These are phyloP conservation scores for Teratosphaeria destructans DNA, from an alignment of 2,329 filamentous ascomycete genomes.

Conservation along the genomic window DNA sequence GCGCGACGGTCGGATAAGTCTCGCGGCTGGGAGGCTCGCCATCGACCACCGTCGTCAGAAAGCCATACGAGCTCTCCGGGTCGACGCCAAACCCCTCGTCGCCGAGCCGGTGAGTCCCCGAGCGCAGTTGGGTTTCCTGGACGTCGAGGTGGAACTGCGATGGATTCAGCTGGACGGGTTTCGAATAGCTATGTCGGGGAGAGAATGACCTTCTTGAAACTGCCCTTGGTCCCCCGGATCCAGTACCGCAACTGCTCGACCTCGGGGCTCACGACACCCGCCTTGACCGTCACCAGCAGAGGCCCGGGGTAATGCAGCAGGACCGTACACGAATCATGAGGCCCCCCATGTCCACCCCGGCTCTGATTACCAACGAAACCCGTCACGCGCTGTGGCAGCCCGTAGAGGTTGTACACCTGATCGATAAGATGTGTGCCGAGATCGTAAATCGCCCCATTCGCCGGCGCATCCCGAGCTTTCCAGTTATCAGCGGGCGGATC, in stretches of 20 bases:
- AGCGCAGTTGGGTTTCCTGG: conserved; percentile 64
- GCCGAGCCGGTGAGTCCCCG: conserved; percentile 46
- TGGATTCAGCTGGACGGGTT: background rate
- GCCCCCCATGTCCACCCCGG: conserved; percentile 40
- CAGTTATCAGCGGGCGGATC: conserved; percentile 44
- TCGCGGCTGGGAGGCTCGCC: conserved; percentile 37
- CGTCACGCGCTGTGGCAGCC: conserved; percentile 55
- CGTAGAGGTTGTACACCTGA: conserved; percentile 61
- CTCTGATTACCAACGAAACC: conserved; percentile 60
- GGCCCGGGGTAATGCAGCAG: conserved; percentile 56
- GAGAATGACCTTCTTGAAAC: conserved; percentile 53
- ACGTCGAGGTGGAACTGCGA: conserved; percentile 49
- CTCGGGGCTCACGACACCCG: conserved; percentile 59
- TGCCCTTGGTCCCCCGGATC: conserved; percentile 64
- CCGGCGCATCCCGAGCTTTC: conserved; percentile 57
- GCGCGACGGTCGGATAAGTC: conserved; percentile 48
- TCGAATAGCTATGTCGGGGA: background rate
- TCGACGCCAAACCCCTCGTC: conserved; percentile 58
- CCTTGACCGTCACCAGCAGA: conserved; percentile 58
- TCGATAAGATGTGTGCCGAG: conserved; percentile 68
- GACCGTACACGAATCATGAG: conserved; percentile 47
- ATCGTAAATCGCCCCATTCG: conserved; percentile 61
- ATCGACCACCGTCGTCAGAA: conserved; percentile 43
- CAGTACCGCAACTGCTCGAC: conserved; percentile 62
- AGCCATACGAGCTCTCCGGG: conserved; percentile 45